phyloP scores from a whole-genome alignment of 768 basidiomycete genomes.

The Neoboletus subvelutipes region DNA sequence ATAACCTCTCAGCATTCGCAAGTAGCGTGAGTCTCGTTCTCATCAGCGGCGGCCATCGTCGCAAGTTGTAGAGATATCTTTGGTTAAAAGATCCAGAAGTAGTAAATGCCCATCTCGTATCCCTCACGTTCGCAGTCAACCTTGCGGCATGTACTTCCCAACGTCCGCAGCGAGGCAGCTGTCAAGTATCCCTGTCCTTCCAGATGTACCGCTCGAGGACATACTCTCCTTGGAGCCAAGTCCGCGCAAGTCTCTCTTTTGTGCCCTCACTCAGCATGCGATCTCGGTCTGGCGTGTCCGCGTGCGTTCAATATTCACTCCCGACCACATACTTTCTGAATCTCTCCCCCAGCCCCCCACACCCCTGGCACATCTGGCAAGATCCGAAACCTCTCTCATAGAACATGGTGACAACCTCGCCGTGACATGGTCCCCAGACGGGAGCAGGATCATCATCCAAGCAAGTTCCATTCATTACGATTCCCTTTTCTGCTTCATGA shows the following conservation, averaged over 20 bases:
- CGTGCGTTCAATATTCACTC: slow-evolving; percentile 42
- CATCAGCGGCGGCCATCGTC: slow-evolving; percentile 6
- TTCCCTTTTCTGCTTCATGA: slow-evolving; percentile 1
- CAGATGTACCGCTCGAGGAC: slow-evolving; percentile 56
- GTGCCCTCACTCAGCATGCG: slow-evolving; percentile 67
- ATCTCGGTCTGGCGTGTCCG: slow-evolving; percentile 81
- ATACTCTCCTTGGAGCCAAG: slow-evolving; percentile 61
- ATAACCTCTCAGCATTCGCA: not conserved
- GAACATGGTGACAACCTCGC: slow-evolving; percentile 82
- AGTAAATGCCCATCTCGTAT: not conserved
- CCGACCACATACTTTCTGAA: not conserved
- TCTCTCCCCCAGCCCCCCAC: slow-evolving; percentile 56
- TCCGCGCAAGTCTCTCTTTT: slow-evolving; percentile 76
- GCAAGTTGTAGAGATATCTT: slow-evolving; percentile 7
- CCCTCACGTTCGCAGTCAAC: not conserved
- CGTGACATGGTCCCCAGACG: slow-evolving; percentile 83
- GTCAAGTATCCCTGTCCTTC: slow-evolving; percentile 66
- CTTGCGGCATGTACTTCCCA: slow-evolving; percentile 73
- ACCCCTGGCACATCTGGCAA: slow-evolving; percentile 67
- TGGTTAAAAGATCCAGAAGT: not conserved
- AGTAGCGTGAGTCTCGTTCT: slow-evolving; percentile 11
- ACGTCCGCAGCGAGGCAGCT: slow-evolving; percentile 76
- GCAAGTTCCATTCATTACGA: slow-evolving; percentile 41
- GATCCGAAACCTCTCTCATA: slow-evolving; percentile 72
- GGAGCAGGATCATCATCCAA: slow-evolving; percentile 74